Percentiles rank a stretch among this genome's conserved stretches.
phyloP scores from a whole-genome alignment of 1,284 basidiomycete species.

The Ceratobasidium sp. region DNA sequence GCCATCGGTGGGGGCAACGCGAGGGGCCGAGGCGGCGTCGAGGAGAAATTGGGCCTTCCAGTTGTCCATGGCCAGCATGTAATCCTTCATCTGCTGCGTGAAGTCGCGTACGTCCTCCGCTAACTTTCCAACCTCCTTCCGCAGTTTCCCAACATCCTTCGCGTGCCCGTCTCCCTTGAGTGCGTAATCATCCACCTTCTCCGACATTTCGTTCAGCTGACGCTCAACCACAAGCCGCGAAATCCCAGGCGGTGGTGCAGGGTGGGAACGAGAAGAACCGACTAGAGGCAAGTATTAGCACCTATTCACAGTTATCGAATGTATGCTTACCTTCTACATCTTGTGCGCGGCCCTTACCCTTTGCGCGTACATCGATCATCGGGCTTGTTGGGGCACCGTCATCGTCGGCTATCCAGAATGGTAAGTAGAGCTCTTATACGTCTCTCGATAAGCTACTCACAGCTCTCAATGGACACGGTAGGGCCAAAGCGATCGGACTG shows the following conservation, averaged over 20 bases:
- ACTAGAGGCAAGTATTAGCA: neutral
- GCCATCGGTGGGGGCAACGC: too few species aligned
- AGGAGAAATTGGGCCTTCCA: too few species aligned
- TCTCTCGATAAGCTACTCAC: neutral
- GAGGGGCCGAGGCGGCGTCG: too few species aligned
- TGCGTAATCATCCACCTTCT: too few species aligned
- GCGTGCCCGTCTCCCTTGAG: too few species aligned
- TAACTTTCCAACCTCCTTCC: too few species aligned
- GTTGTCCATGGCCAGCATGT: too few species aligned
- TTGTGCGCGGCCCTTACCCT: neutral
- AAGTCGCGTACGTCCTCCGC: too few species aligned
- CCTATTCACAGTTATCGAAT: too few species aligned
- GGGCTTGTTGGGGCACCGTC: neutral
- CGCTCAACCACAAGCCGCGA: neutral
- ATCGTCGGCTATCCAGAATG: neutral
- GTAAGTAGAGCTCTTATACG: neutral
- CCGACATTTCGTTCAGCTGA: neutral
- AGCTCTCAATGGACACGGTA: neutral
- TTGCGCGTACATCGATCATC: neutral
- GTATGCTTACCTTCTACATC: neutral
- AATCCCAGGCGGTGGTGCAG: too few species aligned
- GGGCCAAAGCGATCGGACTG: neutral
- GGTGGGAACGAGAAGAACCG: neutral
- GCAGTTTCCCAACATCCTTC: too few species aligned
- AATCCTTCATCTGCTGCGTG: too few species aligned